Percentiles rank a stretch among this genome's conserved stretches.
These are phyloP conservation scores for Malus sylvestris DNA, from an alignment of 306 rosid species.

Conservation along the genomic window DNA sequence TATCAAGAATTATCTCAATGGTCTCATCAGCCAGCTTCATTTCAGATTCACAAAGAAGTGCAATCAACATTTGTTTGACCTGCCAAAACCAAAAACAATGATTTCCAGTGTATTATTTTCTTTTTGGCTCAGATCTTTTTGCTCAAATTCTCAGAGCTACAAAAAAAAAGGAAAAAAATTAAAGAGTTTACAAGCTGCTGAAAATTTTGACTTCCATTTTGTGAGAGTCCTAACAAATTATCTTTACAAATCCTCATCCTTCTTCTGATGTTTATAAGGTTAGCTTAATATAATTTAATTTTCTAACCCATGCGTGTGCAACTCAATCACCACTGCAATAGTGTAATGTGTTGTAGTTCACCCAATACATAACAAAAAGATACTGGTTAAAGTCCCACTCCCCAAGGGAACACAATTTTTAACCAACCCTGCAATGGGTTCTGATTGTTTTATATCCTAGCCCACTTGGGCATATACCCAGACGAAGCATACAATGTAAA, in stretches of 20 bases:
- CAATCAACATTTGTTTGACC: constrained; percentile 88
- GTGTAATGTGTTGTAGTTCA: background rate
- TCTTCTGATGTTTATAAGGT: background rate
- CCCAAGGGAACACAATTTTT: background rate
- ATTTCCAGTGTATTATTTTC: background rate
- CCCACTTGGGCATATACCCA: background rate
- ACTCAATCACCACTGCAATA: background rate
- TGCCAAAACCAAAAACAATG: constrained; percentile 21
- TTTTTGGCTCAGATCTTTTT: background rate
- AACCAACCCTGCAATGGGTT: background rate
- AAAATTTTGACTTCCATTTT: background rate
- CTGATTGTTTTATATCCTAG: background rate
- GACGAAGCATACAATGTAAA: background rate
- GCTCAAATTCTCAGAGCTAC: background rate
- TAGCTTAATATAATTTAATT: background rate
- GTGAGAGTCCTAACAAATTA: background rate
- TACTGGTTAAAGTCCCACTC: background rate
- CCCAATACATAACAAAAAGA: background rate
- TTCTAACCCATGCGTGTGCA: background rate
- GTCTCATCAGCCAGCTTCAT: constrained; percentile 78
- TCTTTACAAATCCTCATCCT: background rate
- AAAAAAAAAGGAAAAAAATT: background rate
- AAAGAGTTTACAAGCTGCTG: background rate
- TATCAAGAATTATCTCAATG: constrained; percentile 60
- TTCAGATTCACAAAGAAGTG: constrained; percentile 78